phyloP scores from a whole-genome alignment of 1,284 basidiomycete genomes.

The Ganoderma resinaceum region DNA sequence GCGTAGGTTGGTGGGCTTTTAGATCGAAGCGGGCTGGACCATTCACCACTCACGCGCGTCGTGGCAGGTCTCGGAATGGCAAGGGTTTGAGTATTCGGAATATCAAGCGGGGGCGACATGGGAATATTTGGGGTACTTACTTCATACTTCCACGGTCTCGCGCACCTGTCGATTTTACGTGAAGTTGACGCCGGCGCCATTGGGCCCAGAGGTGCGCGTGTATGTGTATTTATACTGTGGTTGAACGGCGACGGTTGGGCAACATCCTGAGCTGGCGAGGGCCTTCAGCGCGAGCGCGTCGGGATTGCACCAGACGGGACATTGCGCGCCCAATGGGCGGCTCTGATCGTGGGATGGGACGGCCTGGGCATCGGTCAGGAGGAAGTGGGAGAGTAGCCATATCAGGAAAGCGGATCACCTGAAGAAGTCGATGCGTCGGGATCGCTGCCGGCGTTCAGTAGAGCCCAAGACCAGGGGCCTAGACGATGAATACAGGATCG shows the following conservation, averaged over 20 bases:
- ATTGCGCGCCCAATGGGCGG: neutral
- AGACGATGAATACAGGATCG: neutral
- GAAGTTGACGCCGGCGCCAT: conserved; percentile 15
- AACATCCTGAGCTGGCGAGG: neutral
- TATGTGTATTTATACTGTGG: neutral
- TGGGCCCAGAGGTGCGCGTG: neutral
- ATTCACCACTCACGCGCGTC: neutral
- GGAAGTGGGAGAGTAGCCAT: conserved; percentile 27
- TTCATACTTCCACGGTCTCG: neutral
- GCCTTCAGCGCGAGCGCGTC: neutral
- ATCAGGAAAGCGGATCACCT: conserved; percentile 22
- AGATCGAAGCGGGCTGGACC: neutral
- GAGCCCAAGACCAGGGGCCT: conserved; percentile 13
- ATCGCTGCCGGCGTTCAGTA: conserved; percentile 31
- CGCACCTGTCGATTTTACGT: conserved; percentile 9
- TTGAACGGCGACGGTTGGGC: neutral
- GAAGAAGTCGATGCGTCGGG: conserved; percentile 14
- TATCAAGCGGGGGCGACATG: neutral
- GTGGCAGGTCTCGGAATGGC: neutral
- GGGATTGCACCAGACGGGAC: neutral
- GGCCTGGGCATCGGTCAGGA: conserved; percentile 6
- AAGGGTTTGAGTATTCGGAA: no score
- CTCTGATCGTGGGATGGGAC: neutral
- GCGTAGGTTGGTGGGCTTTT: conserved; percentile 1
- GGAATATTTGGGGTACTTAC: neutral